Conservation (phyloP, 2,329 filamentous ascomycete species). For the Talaromyces sp. region DNA sequence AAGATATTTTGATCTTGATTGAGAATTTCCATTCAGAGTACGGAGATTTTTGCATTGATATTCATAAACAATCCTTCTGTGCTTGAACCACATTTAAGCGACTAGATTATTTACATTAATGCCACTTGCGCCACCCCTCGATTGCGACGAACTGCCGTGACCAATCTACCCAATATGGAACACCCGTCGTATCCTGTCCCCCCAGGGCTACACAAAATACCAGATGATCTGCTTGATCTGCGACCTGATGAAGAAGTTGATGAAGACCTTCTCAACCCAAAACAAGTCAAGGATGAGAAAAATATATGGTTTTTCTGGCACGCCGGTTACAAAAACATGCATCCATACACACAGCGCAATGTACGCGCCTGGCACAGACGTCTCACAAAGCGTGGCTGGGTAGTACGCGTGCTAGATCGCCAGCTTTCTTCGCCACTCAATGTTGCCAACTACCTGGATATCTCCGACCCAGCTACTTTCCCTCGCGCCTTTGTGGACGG, state of each 20-base stretch:
- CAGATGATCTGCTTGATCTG: constrained; percentile 40
- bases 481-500: constrained; percentile 49
- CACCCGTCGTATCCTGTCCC: constrained; percentile 23
- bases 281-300: constrained; percentile 42
- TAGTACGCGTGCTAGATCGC: constrained; percentile 48
- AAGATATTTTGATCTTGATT: too few relatives aligned
- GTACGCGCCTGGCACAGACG: constrained; percentile 52
- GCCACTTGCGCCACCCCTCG: not conserved
- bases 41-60: too few relatives aligned
- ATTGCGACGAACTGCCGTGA: not conserved
- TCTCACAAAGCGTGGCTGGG: constrained; percentile 50
- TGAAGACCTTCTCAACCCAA: constrained; percentile 36
- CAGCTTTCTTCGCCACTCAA: constrained; percentile 44
- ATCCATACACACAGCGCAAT: constrained; percentile 50
- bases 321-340: constrained; percentile 46
- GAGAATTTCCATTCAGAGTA: too few relatives aligned
- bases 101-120: not conserved
- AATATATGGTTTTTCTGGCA: constrained; percentile 59
- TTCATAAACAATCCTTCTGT: too few relatives aligned
- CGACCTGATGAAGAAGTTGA: constrained; percentile 47
- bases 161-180: not conserved
- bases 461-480: constrained; percentile 41
- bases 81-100: too few relatives aligned
- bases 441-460: constrained; percentile 47
- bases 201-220: constrained; percentile 40